Conservation (phyloP, 805 yeast genomes). For the Cyberlindnera euphorbiae region DNA sequence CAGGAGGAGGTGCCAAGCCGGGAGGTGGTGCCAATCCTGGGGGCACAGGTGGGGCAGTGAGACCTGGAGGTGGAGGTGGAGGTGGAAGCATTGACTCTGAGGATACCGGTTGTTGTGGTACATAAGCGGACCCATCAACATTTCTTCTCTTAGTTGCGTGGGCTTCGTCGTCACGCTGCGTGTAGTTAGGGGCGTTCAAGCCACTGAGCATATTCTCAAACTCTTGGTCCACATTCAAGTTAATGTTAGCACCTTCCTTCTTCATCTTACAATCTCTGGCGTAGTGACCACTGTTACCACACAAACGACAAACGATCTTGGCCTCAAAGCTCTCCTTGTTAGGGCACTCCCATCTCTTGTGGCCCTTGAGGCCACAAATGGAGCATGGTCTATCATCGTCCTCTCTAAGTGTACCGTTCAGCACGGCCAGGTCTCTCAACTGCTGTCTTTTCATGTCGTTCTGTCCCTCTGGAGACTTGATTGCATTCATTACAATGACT, state of each 20-base stretch:
- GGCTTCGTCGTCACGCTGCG: constrained; percentile 1
- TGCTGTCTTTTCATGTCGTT: constrained; percentile 90
- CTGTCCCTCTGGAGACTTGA: constrained; percentile 86
- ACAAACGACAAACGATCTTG: constrained; percentile 62
- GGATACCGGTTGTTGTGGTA: not conserved
- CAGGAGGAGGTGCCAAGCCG: constrained; percentile 16
- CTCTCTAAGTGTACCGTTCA: constrained; percentile 91
- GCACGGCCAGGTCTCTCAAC: constrained; percentile 82
- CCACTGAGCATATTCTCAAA: constrained; percentile 48
- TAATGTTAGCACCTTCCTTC: constrained; percentile 10
- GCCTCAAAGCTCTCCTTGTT: constrained; percentile 44
- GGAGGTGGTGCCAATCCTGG: constrained; percentile 25
- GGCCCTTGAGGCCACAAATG: constrained; percentile 64
- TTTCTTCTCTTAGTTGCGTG: constrained; percentile 16
- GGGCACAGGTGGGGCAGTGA: constrained; percentile 22
- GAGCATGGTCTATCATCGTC: constrained; percentile 62
- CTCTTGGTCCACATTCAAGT: constrained; percentile 38
- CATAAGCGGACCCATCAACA: constrained; percentile 5
- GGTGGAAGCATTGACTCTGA: constrained; percentile 23
- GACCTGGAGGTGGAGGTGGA: constrained; percentile 4
- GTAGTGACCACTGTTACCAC: constrained; percentile 83
- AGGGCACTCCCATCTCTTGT: constrained; percentile 62
- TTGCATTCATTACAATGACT: constrained; percentile 75
- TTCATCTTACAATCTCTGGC: constrained; percentile 71
- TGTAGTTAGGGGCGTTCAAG: constrained; percentile 30